Evolutionary conservation across 371 early-diverging fungal genomes (phyloP).

Genomic region (Syncephalastrum monosporum): DNA sequence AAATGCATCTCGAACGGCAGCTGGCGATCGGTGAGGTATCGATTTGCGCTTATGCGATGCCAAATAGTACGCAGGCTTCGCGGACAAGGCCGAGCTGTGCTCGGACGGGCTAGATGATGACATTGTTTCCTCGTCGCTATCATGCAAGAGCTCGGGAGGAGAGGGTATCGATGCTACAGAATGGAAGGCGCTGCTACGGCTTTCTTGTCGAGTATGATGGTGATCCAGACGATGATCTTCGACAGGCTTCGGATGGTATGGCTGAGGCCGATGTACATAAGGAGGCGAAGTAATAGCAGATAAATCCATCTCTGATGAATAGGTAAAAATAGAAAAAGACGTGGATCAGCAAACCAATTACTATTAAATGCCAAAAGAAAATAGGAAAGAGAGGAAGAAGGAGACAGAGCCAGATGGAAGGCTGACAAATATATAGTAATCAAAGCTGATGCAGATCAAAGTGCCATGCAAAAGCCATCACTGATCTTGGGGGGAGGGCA

Average conservation of each 20-base stretch:
- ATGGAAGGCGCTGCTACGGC: slow-evolving; percentile 11
- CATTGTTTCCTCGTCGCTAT: slow-evolving; percentile 31
- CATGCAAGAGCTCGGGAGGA: slow-evolving; percentile 37
- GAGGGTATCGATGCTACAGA: slow-evolving; percentile 17
- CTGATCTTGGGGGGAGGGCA: slow-evolving; percentile 12
- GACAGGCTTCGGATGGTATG: neutral
- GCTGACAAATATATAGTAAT: slow-evolving; percentile 7
- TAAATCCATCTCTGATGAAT: slow-evolving; percentile 15
- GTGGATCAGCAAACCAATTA: slow-evolving; percentile 1
- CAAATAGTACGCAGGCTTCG: slow-evolving; percentile 8
- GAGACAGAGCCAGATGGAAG: slow-evolving; percentile 1
- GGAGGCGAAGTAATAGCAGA: slow-evolving; percentile 9
- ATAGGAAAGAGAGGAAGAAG: neutral
- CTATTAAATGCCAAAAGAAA: neutral
- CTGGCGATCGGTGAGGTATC: slow-evolving; percentile 37
- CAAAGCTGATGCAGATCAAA: too few species aligned
- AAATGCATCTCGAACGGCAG: slow-evolving; percentile 30
- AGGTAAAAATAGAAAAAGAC: slow-evolving; percentile 9
- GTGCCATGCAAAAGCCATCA: too few species aligned
- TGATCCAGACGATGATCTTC: slow-evolving; percentile 2
- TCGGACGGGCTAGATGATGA: slow-evolving; percentile 8
- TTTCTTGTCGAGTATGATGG: slow-evolving; percentile 8
- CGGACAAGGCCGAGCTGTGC: slow-evolving; percentile 19
- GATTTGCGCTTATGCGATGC: slow-evolving; percentile 23
- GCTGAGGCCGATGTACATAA: slow-evolving; percentile 13